Percentiles rank a stretch among this genome's conserved stretches.
Evolutionary conservation across 805 yeast genomes (phyloP).

Genomic region (Candida lessepsii): DNA sequence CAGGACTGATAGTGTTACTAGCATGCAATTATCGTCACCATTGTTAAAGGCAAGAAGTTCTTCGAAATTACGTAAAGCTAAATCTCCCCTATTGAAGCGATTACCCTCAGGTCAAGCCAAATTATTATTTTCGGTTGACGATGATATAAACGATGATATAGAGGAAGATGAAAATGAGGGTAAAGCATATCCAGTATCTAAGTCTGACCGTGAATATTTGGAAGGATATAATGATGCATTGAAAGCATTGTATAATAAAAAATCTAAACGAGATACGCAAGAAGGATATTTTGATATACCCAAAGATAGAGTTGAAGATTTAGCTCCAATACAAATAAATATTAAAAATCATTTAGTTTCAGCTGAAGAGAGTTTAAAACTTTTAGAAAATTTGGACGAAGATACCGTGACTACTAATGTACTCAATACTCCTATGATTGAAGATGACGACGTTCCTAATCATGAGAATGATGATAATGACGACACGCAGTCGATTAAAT

Average conservation of each 20-base stretch:
- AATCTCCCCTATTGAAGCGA: conserved; percentile 34
- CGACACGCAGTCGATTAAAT: conserved; percentile 26
- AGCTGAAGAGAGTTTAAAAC: conserved; percentile 24
- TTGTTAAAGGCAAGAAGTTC: conserved; percentile 16
- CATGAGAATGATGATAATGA: conserved; percentile 25
- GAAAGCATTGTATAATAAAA: conserved; percentile 34
- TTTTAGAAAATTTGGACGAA: conserved; percentile 16
- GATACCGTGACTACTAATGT: conserved; percentile 14
- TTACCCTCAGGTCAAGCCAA: conserved; percentile 21
- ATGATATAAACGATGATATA: conserved; percentile 62
- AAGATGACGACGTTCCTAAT: conserved; percentile 11
- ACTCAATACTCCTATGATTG: conserved; percentile 15
- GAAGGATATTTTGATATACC: conserved; percentile 4
- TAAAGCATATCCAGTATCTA: conserved; percentile 18
- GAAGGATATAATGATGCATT: conserved; percentile 77
- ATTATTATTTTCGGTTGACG: conserved; percentile 73
- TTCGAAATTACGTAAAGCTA: conserved; percentile 14
- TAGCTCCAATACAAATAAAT: conserved; percentile 9
- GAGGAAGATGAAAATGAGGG: conserved; percentile 55
- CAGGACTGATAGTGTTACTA: conserved; percentile 10
- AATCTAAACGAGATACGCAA: conserved; percentile 14
- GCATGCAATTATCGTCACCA: conserved; percentile 15
- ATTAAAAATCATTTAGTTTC: conserved; percentile 17
- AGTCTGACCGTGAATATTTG: conserved; percentile 43
- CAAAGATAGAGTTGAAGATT: conserved; percentile 15